Evolutionary conservation across 305 asterid species (phyloP).

Genomic region (Fraxinus greggii): DNA sequence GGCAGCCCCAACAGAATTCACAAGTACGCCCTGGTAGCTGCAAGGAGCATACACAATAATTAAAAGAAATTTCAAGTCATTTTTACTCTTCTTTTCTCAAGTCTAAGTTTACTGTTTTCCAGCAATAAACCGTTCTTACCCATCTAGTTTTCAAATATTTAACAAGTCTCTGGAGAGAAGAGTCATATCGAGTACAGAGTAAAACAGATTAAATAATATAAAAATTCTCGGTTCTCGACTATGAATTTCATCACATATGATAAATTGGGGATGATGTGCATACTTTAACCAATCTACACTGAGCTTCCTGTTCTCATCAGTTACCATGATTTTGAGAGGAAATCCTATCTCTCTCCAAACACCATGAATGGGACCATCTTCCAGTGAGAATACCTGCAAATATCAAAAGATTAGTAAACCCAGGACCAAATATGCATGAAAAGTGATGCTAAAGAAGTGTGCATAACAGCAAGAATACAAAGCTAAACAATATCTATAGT

Average conservation of each 20-base stretch:
- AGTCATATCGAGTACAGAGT: not conserved
- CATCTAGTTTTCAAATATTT: not conserved
- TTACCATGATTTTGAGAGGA: slow-evolving; percentile 43
- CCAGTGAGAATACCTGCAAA: slow-evolving; percentile 71
- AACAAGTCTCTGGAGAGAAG: not conserved
- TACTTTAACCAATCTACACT: slow-evolving; percentile 91
- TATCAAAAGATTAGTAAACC: slow-evolving; percentile 3
- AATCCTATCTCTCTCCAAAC: slow-evolving; percentile 62
- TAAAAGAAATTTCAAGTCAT: slow-evolving; percentile 7
- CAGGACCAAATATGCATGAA: not conserved
- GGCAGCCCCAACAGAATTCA: slow-evolving; percentile 72
- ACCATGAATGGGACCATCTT: slow-evolving; percentile 63
- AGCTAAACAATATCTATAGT: not conserved
- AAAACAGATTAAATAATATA: not conserved
- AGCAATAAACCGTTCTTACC: slow-evolving; percentile 1
- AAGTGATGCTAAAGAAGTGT: not conserved
- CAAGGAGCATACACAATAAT: slow-evolving; percentile 30
- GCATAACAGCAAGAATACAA: not conserved
- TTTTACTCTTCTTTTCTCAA: not conserved
- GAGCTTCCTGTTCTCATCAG: slow-evolving; percentile 43
- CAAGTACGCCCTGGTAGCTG: slow-evolving; percentile 84
- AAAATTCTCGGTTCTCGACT: not conserved
- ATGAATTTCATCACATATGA: slow-evolving; percentile 7
- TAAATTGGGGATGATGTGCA: slow-evolving; percentile 23
- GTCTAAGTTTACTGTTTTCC: not conserved